Conservation (phyloP, 1,284 basidiomycete species). For the Ceratobasidium papillatum region DNA sequence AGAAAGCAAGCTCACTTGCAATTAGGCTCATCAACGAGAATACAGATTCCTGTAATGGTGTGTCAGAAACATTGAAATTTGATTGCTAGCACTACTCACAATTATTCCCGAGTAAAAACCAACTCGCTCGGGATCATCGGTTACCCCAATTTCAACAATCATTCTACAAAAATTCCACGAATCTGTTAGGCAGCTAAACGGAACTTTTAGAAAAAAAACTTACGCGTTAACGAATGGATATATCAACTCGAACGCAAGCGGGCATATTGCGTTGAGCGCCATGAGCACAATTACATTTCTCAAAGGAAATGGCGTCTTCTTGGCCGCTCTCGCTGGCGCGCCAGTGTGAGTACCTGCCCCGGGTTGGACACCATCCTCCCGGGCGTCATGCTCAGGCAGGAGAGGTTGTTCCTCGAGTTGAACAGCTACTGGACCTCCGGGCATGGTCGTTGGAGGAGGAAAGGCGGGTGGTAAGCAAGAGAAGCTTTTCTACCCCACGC, state of each 20-base stretch:
- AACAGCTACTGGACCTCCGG: slow-evolving; percentile 37
- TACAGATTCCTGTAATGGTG: slow-evolving; percentile 30
- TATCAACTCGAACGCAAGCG: slow-evolving; percentile 32
- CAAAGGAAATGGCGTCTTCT: slow-evolving; percentile 27
- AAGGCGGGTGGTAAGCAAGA: background rate
- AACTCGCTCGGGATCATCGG: slow-evolving; percentile 37
- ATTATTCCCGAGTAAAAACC: slow-evolving; percentile 44
- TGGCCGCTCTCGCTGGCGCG: background rate
- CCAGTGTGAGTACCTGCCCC: background rate
- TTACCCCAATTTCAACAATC: slow-evolving; percentile 43
- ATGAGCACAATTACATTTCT: slow-evolving; percentile 9
- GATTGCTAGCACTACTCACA: slow-evolving; percentile 11
- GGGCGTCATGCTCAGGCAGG: slow-evolving; percentile 10
- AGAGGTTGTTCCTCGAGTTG: slow-evolving; percentile 36
- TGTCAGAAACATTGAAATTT: background rate
- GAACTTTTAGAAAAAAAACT: background rate
- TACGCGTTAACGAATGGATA: slow-evolving; percentile 31
- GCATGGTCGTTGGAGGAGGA: slow-evolving; percentile 17
- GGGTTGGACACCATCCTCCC: slow-evolving; percentile 19
- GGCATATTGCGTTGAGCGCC: slow-evolving; percentile 17
- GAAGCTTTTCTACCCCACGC: background rate
- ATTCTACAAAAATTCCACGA: slow-evolving; percentile 14
- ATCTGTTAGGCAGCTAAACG: background rate
- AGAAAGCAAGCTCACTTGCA: slow-evolving; percentile 2
- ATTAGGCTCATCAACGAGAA: slow-evolving; percentile 36